phyloP scores from a whole-genome alignment of 1,284 basidiomycete genomes.

The Pterulicium gracile region DNA sequence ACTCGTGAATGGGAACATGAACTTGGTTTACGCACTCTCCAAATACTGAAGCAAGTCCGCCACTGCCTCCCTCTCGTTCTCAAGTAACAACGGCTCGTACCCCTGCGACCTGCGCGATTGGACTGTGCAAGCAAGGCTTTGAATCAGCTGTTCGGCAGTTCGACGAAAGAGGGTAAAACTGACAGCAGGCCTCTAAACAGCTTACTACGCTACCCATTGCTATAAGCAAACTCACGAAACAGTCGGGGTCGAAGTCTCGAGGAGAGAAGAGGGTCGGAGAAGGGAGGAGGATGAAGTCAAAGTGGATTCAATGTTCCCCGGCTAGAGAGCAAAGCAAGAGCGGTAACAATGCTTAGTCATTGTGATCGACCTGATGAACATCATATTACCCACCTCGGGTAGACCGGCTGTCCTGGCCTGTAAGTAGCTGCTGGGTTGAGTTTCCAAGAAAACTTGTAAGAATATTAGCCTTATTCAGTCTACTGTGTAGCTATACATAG shows the following conservation, averaged over 20 bases:
- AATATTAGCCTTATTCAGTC: no score
- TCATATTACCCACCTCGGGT: no score
- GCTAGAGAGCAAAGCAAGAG: no score
- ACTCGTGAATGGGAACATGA: no score
- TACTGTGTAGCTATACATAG: no score
- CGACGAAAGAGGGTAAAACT: constrained; percentile 16
- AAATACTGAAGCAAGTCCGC: constrained; percentile 96
- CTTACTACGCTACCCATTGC: constrained; percentile 48
- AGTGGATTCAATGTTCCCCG: no score
- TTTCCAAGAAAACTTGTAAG: no score
- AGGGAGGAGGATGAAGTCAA: neutral
- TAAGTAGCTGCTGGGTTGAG: no score
- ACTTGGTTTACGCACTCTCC: constrained; percentile 63
- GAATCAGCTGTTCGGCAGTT: constrained; percentile 7
- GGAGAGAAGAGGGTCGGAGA: neutral
- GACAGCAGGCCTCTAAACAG: constrained; percentile 74
- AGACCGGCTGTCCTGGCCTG: no score
- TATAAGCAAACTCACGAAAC: constrained; percentile 3
- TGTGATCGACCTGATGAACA: no score
- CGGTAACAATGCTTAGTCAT: no score
- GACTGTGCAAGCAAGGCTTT: constrained; percentile 32
- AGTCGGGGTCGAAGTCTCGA: neutral
- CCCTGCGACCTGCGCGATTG: constrained; percentile 71
- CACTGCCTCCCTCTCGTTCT: constrained; percentile 98
- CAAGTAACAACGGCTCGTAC: constrained; percentile 90